Evolutionary conservation across 371 early-diverging fungal genomes (phyloP), one percentile per base, ranked within the genome.

Genomic region (Rhizopus stolonifer): DNA sequence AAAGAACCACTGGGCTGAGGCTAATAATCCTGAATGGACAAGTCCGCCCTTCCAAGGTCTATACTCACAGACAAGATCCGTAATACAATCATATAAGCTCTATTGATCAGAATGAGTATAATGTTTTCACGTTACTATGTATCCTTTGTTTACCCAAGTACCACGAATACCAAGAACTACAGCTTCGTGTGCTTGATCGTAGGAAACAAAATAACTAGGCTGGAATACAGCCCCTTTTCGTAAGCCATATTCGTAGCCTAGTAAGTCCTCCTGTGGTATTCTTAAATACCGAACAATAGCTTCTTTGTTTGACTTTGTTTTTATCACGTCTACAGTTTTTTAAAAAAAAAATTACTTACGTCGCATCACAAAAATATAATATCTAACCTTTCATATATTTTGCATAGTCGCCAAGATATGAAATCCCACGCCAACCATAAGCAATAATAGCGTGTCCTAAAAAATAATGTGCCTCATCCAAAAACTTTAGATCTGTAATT

Each of bases 1-100:
- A 67, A 86, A 83, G 46, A 92, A 83, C 86, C 88, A 89, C 38
- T 58, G 85, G 1, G 93, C 92, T 4, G 89, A 83, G 14, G 85
- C 81, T 55, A 85, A 72, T 72, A 92, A 87, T 2, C 93, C 93
- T 9, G 87, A 81, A 52, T 92, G 93, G 18, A 89, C 89, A 15
- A 92, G 69, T 1, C 92, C 92, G 7, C 90, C 92, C 52, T 86
- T 85, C 90, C 91, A 93, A 17, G 83, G 86, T 48, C 77, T 72
- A 58, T 92, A 92, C 55, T 91, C 90, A 55, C 92, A 92, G 0
- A 88, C 85, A 32, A 93, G 66, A 61, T 94, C 61, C 8, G 57
- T 61, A 38, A 61, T 61, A 11, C 52, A 52, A 44, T 61, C 57
- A 58, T 94, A 60, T 4, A 60, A 26, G 21, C 60, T 60, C 60